Evolutionary conservation across 208 protist species (phyloP), one percentile per base, ranked within the genome.

Genomic region (Leishmania guyanensis): DNA sequence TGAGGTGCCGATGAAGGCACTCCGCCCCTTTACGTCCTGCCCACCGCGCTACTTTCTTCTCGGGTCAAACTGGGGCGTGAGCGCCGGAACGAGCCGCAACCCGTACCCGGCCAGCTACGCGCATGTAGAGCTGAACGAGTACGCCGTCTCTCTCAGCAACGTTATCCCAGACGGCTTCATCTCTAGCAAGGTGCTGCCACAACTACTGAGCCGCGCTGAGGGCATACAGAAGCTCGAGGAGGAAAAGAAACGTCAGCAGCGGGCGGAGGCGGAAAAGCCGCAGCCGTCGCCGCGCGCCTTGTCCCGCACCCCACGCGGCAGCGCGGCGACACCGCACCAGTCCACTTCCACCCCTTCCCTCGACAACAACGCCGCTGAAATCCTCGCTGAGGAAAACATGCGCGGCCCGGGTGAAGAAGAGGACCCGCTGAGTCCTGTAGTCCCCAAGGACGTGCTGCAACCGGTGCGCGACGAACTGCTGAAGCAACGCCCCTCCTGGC

Each of bases 11-110:
- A 78, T 97, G 26, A 92, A 84, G 66, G 93, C 93, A 17, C 88
- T 97, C 80, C 90, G 83, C 64, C 91, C 93, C 22, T 95, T 97
- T 81, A 93, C 91, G 33, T 78, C 84, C 20, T 97, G 93, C 83
- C 93, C 93, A 4, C 93, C 93, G 1, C 91, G 93, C 69, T 97
- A 94, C 83, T 95, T 92, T 64, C 77, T 93, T 0, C 88, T 96
- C 56, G 93, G 93, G 60, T 86, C 90, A 1, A 97, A 95, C 86
- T 95, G 89, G 90, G 91, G 93, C 65, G 89, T 92, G 36, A 91
- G 88, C 75, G 78, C 88, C 22, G 87, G 86, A 70, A 89, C 85
- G 74, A 75, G 64, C 54, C 87, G 81, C 68, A 96, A 94, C 84
- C 91, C 89, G 8, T 93, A 90, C 82, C 90, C 93, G 33, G 84